phyloP scores from a whole-genome alignment of 805 yeast species.

The Wickerhamomyces hampshirensis region DNA sequence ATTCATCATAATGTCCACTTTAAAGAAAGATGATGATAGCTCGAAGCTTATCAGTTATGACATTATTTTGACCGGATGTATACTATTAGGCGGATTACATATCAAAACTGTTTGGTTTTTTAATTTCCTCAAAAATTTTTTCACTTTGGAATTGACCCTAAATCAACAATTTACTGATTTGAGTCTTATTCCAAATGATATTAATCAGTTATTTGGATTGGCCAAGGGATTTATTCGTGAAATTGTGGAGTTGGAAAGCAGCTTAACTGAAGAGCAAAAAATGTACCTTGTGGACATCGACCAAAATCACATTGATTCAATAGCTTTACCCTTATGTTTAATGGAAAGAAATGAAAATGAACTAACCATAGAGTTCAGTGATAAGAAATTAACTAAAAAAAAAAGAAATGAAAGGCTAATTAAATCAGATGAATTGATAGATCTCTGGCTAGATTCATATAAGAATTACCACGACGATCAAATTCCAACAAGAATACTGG shows the following conservation, averaged over 20 bases:
- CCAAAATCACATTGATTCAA: slow-evolving; percentile 1
- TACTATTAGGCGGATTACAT: slow-evolving; percentile 41
- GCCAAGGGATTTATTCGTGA: not conserved
- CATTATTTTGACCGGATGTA: slow-evolving; percentile 36
- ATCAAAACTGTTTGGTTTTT: slow-evolving; percentile 40
- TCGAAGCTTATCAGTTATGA: slow-evolving; percentile 29
- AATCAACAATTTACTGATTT: slow-evolving; percentile 1
- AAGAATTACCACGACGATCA: slow-evolving; percentile 3
- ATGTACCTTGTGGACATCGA: not conserved
- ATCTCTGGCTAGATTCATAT: slow-evolving; percentile 10
- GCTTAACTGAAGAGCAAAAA: slow-evolving; percentile 2
- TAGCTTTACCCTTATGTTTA: not conserved
- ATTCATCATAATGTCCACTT: slow-evolving; percentile 12
- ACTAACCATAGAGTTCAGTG: not conserved
- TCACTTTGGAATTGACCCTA: slow-evolving; percentile 1
- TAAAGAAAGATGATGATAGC: slow-evolving; percentile 33
- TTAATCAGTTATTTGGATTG: slow-evolving; percentile 2
- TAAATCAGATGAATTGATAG: slow-evolving; percentile 6
- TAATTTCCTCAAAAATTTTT: slow-evolving; percentile 30
- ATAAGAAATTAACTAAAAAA: not conserved
- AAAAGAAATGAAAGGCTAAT: slow-evolving; percentile 1
- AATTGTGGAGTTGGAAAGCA: slow-evolving; percentile 4
- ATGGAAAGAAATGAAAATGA: not conserved
- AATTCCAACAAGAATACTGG: slow-evolving; percentile 3
- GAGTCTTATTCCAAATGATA: slow-evolving; percentile 1